phyloP scores from a whole-genome alignment of 306 rosid species.

The Arachis stenosperma region DNA sequence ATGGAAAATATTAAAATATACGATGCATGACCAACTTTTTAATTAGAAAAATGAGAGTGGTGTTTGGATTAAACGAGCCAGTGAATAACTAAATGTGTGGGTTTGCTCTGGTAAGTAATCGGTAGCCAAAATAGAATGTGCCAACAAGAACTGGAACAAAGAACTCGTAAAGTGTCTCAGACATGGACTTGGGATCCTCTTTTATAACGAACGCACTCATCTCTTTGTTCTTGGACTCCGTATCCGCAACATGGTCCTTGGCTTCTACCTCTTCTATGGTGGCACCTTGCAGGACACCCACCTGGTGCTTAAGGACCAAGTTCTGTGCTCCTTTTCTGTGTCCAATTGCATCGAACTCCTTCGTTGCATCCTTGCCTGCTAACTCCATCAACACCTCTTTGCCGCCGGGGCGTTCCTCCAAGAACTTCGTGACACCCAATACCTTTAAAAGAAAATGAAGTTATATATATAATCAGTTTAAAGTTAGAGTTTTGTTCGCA shows the following conservation, averaged over 20 bases:
- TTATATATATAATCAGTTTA: not conserved
- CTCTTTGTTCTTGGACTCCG: slow-evolving; percentile 46
- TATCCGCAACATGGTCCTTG: slow-evolving; percentile 34
- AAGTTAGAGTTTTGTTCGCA: not conserved
- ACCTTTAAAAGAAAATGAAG: slow-evolving; percentile 42
- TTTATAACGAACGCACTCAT: slow-evolving; percentile 66
- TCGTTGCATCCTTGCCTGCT: slow-evolving; percentile 64
- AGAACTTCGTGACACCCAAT: slow-evolving; percentile 58
- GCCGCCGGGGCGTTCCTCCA: slow-evolving; percentile 72
- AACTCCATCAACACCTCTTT: slow-evolving; percentile 57
- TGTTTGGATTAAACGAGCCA: not conserved
- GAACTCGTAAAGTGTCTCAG: slow-evolving; percentile 35
- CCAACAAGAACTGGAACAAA: slow-evolving; percentile 54
- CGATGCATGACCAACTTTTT: too few relatives aligned
- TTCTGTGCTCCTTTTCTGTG: slow-evolving; percentile 59
- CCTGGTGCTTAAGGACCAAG: slow-evolving; percentile 54
- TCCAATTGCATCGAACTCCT: slow-evolving; percentile 56
- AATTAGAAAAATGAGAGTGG: not conserved
- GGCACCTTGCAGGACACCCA: slow-evolving; percentile 61
- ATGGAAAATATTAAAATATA: too few relatives aligned
- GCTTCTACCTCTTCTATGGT: slow-evolving; percentile 33
- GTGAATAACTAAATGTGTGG: not conserved
- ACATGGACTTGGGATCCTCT: slow-evolving; percentile 41
- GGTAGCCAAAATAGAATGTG: slow-evolving; percentile 52
- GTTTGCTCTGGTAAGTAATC: slow-evolving; percentile 34